A percentile compares a stretch with the other conserved stretches of the same genome.
phyloP scores from a whole-genome alignment of 441 rosid species.

The Breynia disticha region DNA sequence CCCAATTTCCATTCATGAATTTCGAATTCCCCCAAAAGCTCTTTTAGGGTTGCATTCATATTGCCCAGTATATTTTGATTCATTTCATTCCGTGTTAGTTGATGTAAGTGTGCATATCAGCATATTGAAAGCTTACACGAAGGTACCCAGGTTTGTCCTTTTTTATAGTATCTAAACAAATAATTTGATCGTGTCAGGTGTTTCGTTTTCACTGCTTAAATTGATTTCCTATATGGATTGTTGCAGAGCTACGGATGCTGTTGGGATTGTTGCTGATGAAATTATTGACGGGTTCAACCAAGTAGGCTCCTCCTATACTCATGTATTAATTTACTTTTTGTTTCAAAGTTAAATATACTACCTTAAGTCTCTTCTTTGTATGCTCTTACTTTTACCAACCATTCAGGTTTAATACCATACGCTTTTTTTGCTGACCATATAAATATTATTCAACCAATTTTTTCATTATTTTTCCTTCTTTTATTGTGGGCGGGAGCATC shows the following conservation, averaged over 20 bases:
- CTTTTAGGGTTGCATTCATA: conserved; percentile 88
- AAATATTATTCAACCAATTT: too few relatives aligned
- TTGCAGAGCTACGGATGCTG: conserved; percentile 35
- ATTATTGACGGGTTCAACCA: conserved; percentile 32
- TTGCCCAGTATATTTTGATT: conserved; percentile 87
- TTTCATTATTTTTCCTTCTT: too few relatives aligned
- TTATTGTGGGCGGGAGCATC: too few relatives aligned
- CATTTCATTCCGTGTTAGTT: conserved; percentile 68
- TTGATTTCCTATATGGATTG: conserved; percentile 20
- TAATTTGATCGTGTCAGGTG: conserved; percentile 5
- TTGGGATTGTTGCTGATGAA: conserved; percentile 30
- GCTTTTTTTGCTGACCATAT: too few relatives aligned
- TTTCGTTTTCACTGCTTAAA: conserved; percentile 4
- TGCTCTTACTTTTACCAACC: too few relatives aligned
- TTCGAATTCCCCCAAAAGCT: conserved; percentile 88
- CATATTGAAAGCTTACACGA: conserved; percentile 43
- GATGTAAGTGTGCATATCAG: conserved; percentile 72
- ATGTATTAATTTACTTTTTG: too few relatives aligned
- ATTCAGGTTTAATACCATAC: too few relatives aligned
- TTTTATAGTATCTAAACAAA: conserved; percentile 15
- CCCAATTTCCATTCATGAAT: conserved; percentile 70
- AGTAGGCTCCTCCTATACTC: conserved; percentile 35
- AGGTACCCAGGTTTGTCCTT: conserved; percentile 53
- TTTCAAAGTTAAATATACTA: too few relatives aligned
- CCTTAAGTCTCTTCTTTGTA: too few relatives aligned